phyloP scores from a whole-genome alignment of 768 basidiomycete genomes.

The Trametes sanguinea region DNA sequence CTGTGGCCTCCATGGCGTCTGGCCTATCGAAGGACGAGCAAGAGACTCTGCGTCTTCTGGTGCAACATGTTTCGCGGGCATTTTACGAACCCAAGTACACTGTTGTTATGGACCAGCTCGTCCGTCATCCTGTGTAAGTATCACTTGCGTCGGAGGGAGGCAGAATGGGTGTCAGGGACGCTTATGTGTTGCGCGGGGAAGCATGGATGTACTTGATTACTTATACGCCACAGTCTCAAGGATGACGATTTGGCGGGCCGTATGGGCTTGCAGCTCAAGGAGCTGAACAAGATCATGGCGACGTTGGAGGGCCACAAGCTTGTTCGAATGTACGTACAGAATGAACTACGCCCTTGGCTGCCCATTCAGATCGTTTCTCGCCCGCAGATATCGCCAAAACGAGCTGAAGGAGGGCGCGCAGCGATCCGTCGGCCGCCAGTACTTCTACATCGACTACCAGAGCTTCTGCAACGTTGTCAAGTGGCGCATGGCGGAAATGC shows the following conservation, averaged over 20 bases:
- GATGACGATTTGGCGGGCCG: slow-evolving; percentile 92
- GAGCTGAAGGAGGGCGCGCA: slow-evolving; percentile 90
- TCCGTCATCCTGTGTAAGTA: slow-evolving; percentile 93
- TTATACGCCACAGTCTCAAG: slow-evolving; percentile 62
- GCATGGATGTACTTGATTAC: slow-evolving; percentile 26
- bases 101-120: slow-evolving; percentile 92
- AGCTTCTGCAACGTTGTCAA: slow-evolving; percentile 97
- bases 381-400: slow-evolving; percentile 78
- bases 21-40: slow-evolving; percentile 69
- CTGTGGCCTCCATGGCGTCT: slow-evolving; percentile 31
- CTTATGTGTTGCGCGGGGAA: slow-evolving; percentile 15
- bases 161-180: neutral
- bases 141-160: slow-evolving; percentile 33
- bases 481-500: slow-evolving; percentile 94
- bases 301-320: slow-evolving; percentile 77
- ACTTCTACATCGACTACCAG: slow-evolving; percentile 96
- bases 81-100: slow-evolving; percentile 95
- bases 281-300: slow-evolving; percentile 87
- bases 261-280: slow-evolving; percentile 87
- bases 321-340: slow-evolving; percentile 65
- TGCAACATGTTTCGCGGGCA: slow-evolving; percentile 89
- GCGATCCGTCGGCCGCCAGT: slow-evolving; percentile 84
- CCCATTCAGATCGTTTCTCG: neutral
- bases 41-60: slow-evolving; percentile 81
- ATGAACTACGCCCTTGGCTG: neutral